Base-by-base conservation (phyloP, 2,329 filamentous ascomycete genomes). In the Penicillium brasilianum region DNA sequence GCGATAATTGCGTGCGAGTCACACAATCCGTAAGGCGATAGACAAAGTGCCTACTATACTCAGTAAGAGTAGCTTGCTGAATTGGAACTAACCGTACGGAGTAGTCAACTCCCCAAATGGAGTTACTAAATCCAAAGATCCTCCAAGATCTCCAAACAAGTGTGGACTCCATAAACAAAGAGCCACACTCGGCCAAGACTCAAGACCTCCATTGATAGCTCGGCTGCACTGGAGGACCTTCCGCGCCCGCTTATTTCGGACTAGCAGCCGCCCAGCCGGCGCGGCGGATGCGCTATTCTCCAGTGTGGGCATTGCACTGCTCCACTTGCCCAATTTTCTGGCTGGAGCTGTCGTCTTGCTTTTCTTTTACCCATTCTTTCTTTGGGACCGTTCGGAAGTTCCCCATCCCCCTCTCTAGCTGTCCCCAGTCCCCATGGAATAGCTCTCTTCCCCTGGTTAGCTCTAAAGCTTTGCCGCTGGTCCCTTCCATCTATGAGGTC, bases 241-340 rank as follows among this genome's bases (percentile, higher is more conserved):
- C 66, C 65, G 65, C 66, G 67, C 58, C 57, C 13, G 51, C 55
- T 63, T 48, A 34, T 34, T 50, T 55, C 44, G 53, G 59, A 62
- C 65, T 65, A 69, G 67, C 51, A 70, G 64, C 66, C 67, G 66
- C 68, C 71, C 67, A 66, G 65, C 69, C 34, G 22, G 50, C 63
- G 67, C 59, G 61, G 60, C 65, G 68, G 66, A 63, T 65, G 59
- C 61, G 65, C 66, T 66, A 73, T 70, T 70, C 61, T 66, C 66
- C 66, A 52, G 55, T 16, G 55, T 41, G 51, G 20, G n/a, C 37
- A 25, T 25, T 53, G 50, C 36, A 25, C 25, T 52, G 34, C 61
- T 62, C 60, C 61, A 64, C 57, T 52, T 34, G 34, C 41, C 13
- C 46, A 48, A 36, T 57, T 59, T 41, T 48, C 13, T 34, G 34